Evolutionary conservation across 2,329 filamentous ascomycete genomes (phyloP).

Genomic region (Aureobasidium lini): DNA sequence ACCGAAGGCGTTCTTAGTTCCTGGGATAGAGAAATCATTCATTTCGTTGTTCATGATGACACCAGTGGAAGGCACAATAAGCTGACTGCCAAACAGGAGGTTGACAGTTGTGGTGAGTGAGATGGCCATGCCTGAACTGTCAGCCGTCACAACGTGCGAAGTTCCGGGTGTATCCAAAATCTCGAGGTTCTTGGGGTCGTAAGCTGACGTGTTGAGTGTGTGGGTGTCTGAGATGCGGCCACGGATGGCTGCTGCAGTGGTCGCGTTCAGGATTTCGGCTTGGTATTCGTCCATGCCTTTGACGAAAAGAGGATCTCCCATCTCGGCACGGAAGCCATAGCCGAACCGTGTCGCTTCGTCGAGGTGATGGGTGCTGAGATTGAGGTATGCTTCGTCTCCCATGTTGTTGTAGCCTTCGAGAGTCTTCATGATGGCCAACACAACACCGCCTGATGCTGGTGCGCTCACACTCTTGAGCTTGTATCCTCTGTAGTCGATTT

Average conservation of each 20-base stretch:
- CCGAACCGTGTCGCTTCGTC: conserved; percentile 86
- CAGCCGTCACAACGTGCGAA: conserved; percentile 64
- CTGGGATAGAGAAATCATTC: conserved; percentile 80
- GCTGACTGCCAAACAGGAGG: conserved; percentile 69
- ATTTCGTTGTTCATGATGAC: conserved; percentile 60
- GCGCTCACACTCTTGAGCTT: conserved; percentile 63
- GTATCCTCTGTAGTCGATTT: conserved; percentile 53
- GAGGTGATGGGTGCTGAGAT: conserved; percentile 72
- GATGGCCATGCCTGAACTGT: conserved; percentile 65
- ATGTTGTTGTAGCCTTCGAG: conserved; percentile 68
- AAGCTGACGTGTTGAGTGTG: conserved; percentile 66
- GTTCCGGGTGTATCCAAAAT: conserved; percentile 65
- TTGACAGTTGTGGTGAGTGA: conserved; percentile 85
- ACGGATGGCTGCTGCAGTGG: conserved; percentile 53
- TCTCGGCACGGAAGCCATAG: conserved; percentile 65
- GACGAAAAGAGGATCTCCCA: conserved; percentile 78
- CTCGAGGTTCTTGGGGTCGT: conserved; percentile 62
- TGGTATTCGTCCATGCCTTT: conserved; percentile 57
- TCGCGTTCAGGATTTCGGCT: conserved; percentile 55
- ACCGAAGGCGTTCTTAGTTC: conserved; percentile 70
- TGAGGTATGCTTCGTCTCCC: conserved; percentile 47
- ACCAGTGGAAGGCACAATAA: conserved; percentile 75
- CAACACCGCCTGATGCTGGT: conserved; percentile 71
- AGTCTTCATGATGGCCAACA: conserved; percentile 69
- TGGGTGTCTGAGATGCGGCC: conserved; percentile 61